Evolutionary conservation across 2,329 filamentous ascomycete species (phyloP).

Genomic region (Nemania sp.): DNA sequence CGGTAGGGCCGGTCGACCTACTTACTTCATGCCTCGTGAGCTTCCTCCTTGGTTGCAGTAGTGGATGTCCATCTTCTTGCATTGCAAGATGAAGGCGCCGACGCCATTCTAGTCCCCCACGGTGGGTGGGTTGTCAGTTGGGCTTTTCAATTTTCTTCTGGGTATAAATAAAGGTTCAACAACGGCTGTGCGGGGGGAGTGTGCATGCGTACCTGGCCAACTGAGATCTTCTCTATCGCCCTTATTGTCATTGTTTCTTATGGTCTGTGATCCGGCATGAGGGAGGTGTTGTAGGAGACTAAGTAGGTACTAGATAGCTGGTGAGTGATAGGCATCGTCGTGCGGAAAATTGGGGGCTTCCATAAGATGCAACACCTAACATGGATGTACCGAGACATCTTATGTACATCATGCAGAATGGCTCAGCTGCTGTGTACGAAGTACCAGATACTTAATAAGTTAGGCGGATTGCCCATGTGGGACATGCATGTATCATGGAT

Average conservation of each 20-base stretch:
- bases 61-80: slow-evolving; percentile 92
- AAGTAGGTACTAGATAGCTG: background rate
- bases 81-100: slow-evolving; percentile 95
- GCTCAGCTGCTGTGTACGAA: too few relatives aligned
- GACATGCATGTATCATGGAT: background rate
- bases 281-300: too few relatives aligned
- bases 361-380: too few relatives aligned
- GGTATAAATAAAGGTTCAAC: background rate
- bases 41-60: slow-evolving; percentile 97
- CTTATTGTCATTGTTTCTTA: slow-evolving; percentile 61
- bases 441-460: too few relatives aligned
- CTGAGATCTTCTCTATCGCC: slow-evolving; percentile 57
- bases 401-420: too few relatives aligned
- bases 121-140: background rate
- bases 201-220: slow-evolving; percentile 53
- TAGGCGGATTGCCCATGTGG: background rate
- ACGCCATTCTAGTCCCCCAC: slow-evolving; percentile 78
- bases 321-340: slow-evolving; percentile 1
- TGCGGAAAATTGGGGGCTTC: slow-evolving; percentile 26
- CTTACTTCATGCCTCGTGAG: slow-evolving; percentile 90
- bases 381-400: too few relatives aligned
- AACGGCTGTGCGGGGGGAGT: background rate
- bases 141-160: too few relatives aligned
- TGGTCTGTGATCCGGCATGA: slow-evolving; percentile 33
- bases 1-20: background rate